These are phyloP conservation scores for Lepiota brunneoincarnata DNA, from an alignment of 768 basidiomycete genomes.

Conservation along the genomic window DNA sequence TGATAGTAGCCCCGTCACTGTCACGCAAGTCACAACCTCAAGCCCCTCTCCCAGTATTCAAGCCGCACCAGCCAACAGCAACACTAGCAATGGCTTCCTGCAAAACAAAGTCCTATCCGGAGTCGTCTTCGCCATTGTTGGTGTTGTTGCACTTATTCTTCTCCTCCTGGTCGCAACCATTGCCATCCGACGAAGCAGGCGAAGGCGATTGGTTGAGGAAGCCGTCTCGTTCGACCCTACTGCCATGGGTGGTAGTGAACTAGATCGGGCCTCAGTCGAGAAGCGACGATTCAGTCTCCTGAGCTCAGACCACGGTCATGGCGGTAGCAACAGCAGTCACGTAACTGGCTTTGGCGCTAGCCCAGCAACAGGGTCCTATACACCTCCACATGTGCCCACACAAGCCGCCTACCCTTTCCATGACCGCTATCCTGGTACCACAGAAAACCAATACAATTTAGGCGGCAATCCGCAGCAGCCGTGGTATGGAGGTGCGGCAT, in stretches of 20 bases:
- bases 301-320: constrained; percentile 23
- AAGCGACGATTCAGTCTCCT: constrained; percentile 24
- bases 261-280: constrained; percentile 20
- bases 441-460: constrained; percentile 2
- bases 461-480: background rate
- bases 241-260: constrained; percentile 20
- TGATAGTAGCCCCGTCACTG: background rate
- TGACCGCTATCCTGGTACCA: background rate
- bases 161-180: constrained; percentile 43
- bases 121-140: constrained; percentile 52
- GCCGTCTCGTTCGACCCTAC: constrained; percentile 53
- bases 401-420: background rate
- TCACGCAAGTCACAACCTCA: constrained; percentile 4
- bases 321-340: background rate
- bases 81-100: constrained; percentile 38
- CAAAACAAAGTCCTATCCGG: constrained; percentile 65
- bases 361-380: background rate
- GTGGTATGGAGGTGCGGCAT: background rate
- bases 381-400: too few relatives aligned
- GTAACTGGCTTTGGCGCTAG: background rate
- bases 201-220: constrained; percentile 37
- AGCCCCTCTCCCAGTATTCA: constrained; percentile 3
- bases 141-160: constrained; percentile 43
- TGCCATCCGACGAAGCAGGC: constrained; percentile 46
- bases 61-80: constrained; percentile 16